Evolutionary conservation across 2,329 filamentous ascomycete genomes (phyloP).

Genomic region (Phialophora macrospora): DNA sequence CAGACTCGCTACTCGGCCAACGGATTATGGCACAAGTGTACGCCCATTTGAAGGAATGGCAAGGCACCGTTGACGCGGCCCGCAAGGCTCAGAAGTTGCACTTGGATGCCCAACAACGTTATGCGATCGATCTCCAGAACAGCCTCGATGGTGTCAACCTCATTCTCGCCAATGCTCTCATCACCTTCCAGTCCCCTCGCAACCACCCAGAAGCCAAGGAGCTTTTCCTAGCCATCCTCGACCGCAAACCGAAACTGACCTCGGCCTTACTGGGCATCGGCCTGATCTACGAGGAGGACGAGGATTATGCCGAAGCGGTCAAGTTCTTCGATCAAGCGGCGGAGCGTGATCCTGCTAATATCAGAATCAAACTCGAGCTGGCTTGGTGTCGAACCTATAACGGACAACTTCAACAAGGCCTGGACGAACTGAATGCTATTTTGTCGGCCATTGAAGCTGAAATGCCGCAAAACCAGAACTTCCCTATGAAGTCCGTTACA

Average conservation of each 20-base stretch:
- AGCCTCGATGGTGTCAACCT: slow-evolving; percentile 75
- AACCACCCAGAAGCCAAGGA: slow-evolving; percentile 85
- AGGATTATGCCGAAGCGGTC: slow-evolving; percentile 81
- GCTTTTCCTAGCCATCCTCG: slow-evolving; percentile 83
- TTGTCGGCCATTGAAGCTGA: slow-evolving; percentile 68
- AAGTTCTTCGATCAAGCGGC: slow-evolving; percentile 79
- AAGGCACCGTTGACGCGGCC: slow-evolving; percentile 77
- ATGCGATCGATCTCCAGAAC: slow-evolving; percentile 71
- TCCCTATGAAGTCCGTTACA: slow-evolving; percentile 80
- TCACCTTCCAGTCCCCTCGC: slow-evolving; percentile 86
- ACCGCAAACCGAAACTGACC: slow-evolving; percentile 75
- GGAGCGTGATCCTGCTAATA: slow-evolving; percentile 71
- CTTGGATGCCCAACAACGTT: slow-evolving; percentile 52
- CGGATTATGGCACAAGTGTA: slow-evolving; percentile 84
- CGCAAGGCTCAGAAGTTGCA: slow-evolving; percentile 34
- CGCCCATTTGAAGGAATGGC: slow-evolving; percentile 80
- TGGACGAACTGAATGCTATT: slow-evolving; percentile 71
- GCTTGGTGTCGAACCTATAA: slow-evolving; percentile 90
- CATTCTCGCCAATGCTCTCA: slow-evolving; percentile 81
- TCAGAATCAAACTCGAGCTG: slow-evolving; percentile 80
- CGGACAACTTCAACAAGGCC: slow-evolving; percentile 72
- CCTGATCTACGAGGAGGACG: slow-evolving; percentile 88
- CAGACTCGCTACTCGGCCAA: slow-evolving; percentile 78
- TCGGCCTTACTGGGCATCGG: slow-evolving; percentile 86
- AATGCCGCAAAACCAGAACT: slow-evolving; percentile 56